Conservation (phyloP, 139 green algal genomes). For the Volvox africanus region DNA sequence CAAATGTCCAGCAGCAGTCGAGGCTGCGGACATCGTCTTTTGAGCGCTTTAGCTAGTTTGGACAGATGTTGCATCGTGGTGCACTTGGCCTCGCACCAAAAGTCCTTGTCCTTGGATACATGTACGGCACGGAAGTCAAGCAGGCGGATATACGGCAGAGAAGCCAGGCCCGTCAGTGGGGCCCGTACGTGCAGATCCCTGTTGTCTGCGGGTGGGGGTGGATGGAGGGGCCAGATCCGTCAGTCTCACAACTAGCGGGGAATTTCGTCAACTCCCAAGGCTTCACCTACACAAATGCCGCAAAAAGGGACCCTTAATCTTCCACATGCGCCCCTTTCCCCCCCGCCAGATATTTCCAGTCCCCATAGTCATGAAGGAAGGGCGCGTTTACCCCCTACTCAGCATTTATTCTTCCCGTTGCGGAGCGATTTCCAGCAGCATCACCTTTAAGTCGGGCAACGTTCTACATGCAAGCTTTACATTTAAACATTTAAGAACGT, state of each 20-base stretch:
- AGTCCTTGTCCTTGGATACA: slow-evolving; percentile 49
- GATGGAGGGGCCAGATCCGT: background rate
- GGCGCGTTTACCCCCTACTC: no score
- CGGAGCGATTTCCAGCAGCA: background rate
- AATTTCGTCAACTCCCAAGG: background rate
- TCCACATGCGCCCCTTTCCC: no score
- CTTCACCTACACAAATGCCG: background rate
- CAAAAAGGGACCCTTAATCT: no score
- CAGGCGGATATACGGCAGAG: slow-evolving; percentile 49
- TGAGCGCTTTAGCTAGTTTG: slow-evolving; percentile 61
- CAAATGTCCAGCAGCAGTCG: slow-evolving; percentile 43
- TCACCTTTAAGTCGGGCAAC: background rate
- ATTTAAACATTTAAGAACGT: background rate
- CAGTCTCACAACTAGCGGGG: background rate
- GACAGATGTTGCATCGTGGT: slow-evolving; percentile 70
- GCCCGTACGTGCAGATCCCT: slow-evolving; percentile 57
- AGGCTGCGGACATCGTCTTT: slow-evolving; percentile 45
- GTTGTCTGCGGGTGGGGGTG: slow-evolving; percentile 50
- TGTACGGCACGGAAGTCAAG: slow-evolving; percentile 69
- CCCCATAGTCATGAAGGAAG: background rate
- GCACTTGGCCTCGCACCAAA: slow-evolving; percentile 71
- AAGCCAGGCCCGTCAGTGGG: slow-evolving; percentile 50
- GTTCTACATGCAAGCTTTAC: no score
- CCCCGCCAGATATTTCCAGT: no score
- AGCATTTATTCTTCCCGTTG: no score